A percentile compares a stretch with the other conserved stretches of the same genome.
phyloP scores from a whole-genome alignment of 2,329 filamentous ascomycete genomes.

The Calonectria montana region DNA sequence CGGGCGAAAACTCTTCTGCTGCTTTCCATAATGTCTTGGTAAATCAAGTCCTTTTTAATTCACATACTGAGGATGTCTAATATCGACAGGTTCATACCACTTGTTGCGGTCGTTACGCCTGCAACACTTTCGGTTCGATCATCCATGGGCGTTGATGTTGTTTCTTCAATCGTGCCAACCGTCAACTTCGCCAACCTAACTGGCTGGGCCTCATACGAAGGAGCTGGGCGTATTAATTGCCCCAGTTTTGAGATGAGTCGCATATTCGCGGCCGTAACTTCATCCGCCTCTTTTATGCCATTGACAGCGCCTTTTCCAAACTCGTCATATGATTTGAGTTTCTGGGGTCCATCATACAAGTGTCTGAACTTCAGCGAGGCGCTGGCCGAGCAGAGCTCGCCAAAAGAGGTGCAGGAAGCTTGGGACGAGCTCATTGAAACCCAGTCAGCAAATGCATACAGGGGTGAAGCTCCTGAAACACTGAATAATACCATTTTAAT shows the following conservation, averaged over 20 bases:
- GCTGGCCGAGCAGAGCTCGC: neutral
- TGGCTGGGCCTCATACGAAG: neutral
- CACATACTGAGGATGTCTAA: neutral
- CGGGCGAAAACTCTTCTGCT: neutral
- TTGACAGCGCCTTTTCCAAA: neutral
- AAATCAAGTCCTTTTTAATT: neutral
- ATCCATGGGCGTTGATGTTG: neutral
- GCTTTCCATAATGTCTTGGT: neutral
- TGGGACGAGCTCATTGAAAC: neutral
- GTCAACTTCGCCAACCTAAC: neutral
- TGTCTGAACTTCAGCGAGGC: neutral
- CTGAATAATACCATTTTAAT: neutral
- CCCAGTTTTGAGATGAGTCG: neutral
- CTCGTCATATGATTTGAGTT: neutral
- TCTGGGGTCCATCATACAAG: neutral
- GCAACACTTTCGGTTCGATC: neutral
- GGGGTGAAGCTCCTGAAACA: neutral
- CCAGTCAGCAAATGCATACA: neutral
- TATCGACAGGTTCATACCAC: neutral
- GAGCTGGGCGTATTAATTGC: neutral
- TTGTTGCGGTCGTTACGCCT: neutral
- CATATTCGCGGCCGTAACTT: neutral
- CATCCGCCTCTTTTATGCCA: neutral
- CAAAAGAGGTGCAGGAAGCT: neutral
- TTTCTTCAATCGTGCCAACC: neutral